phyloP scores from a whole-genome alignment of 169 alveolate genomes.

The Plasmodium gonderi region DNA sequence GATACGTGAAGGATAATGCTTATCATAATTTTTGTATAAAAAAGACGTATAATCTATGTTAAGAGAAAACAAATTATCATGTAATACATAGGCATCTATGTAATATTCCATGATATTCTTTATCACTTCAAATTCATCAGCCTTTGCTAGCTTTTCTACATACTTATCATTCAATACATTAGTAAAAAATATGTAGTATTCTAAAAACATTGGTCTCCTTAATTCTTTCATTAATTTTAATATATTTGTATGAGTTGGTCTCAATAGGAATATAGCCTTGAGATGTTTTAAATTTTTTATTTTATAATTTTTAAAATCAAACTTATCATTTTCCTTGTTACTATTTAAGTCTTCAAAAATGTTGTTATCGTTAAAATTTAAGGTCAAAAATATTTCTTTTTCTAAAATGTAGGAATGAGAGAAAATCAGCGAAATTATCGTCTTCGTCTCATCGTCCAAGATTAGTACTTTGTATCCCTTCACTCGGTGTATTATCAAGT shows the following conservation, averaged over 20 bases:
- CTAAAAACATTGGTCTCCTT: constrained; percentile 89
- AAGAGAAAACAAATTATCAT: constrained; percentile 89
- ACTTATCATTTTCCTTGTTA: constrained; percentile 17
- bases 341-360: constrained; percentile 57
- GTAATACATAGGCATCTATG: constrained; percentile 90
- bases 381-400: constrained; percentile 93
- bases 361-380: constrained; percentile 89
- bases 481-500: constrained; percentile 80
- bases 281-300: constrained; percentile 90
- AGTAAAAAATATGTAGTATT: constrained; percentile 92
- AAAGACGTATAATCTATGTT: constrained; percentile 88
- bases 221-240: constrained; percentile 87
- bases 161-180: constrained; percentile 86
- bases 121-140: constrained; percentile 92
- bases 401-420: constrained; percentile 92
- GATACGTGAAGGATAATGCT: constrained; percentile 34
- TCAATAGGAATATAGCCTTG: constrained; percentile 90
- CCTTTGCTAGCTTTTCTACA: constrained; percentile 92
- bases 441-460: constrained; percentile 92
- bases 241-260: constrained; percentile 92
- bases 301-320: constrained; percentile 64
- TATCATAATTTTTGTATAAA: constrained; percentile 80
- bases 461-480: constrained; percentile 91
- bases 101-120: constrained; percentile 92
- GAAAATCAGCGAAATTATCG: constrained; percentile 91